phyloP scores from a whole-genome alignment of 257 asterid species.

The Anisodus tanguticus region DNA sequence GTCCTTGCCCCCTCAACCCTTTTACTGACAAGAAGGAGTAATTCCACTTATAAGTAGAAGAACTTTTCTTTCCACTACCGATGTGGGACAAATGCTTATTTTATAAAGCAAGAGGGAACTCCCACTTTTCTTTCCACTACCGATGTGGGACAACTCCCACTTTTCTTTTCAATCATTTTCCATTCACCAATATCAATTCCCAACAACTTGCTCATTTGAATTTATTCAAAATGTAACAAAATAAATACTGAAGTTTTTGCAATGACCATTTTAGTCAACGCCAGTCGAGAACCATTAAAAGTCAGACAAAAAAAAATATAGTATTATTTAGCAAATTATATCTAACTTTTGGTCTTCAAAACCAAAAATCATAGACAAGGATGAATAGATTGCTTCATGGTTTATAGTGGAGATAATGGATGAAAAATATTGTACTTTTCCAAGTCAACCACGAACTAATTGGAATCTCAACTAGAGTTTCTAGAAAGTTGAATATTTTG shows the following conservation, averaged over 20 bases:
- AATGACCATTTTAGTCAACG: not conserved
- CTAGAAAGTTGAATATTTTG: slow-evolving; percentile 17
- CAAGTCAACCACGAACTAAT: slow-evolving; percentile 16
- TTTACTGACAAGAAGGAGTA: no score
- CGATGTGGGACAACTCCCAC: no score
- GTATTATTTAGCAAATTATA: not conserved
- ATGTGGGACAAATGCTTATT: no score
- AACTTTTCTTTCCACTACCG: no score
- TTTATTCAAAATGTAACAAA: not conserved
- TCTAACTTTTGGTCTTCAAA: not conserved
- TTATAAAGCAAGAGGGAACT: no score
- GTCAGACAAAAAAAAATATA: not conserved
- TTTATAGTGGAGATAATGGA: not conserved
- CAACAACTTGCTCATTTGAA: not conserved
- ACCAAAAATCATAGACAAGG: not conserved
- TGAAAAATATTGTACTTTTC: not conserved
- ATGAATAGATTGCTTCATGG: not conserved
- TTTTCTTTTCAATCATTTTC: no score
- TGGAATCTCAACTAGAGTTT: not conserved
- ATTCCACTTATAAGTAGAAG: no score
- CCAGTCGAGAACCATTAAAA: not conserved
- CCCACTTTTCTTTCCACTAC: no score
- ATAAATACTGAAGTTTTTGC: not conserved
- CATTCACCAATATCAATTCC: no score
- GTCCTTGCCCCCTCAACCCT: no score